These are phyloP conservation scores for Amaranthus tricolor DNA, from an alignment of 179 eudicot genomes.

Conservation along the genomic window DNA sequence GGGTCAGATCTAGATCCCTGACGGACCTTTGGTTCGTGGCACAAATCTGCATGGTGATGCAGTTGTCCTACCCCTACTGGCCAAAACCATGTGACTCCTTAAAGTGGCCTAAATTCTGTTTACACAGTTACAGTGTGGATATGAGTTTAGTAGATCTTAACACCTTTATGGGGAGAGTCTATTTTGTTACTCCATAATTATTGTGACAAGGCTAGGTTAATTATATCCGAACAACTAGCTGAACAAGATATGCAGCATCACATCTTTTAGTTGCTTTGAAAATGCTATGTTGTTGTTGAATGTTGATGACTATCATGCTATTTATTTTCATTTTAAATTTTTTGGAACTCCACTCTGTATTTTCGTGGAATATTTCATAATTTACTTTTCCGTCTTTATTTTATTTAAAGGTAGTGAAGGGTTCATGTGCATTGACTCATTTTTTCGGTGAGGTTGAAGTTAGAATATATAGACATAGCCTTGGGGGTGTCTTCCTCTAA, in stretches of 20 bases:
- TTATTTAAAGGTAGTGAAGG: too few relatives aligned
- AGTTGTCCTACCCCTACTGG: too few relatives aligned
- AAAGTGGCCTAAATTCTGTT: too few relatives aligned
- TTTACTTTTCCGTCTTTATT: too few relatives aligned
- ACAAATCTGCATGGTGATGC: neutral
- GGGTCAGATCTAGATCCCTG: too few relatives aligned
- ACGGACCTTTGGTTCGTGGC: too few relatives aligned
- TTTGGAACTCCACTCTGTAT: neutral
- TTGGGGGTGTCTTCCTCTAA: neutral
- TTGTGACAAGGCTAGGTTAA: neutral
- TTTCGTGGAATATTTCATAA: too few relatives aligned
- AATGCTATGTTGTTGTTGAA: neutral
- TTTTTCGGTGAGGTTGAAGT: neutral
- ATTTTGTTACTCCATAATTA: neutral
- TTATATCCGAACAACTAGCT: neutral
- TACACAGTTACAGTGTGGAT: too few relatives aligned
- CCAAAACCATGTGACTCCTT: too few relatives aligned
- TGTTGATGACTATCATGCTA: neutral
- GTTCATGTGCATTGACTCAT: too few relatives aligned
- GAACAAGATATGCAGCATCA: neutral
- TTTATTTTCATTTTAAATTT: neutral
- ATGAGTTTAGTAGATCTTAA: too few relatives aligned
- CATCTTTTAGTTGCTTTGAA: neutral
- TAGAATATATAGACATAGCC: conserved; percentile 5
- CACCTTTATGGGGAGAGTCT: neutral